Evolutionary conservation across 2,329 filamentous ascomycete species (phyloP), one percentile per base, ranked within the genome.

Genomic region (Claviceps citrina): DNA sequence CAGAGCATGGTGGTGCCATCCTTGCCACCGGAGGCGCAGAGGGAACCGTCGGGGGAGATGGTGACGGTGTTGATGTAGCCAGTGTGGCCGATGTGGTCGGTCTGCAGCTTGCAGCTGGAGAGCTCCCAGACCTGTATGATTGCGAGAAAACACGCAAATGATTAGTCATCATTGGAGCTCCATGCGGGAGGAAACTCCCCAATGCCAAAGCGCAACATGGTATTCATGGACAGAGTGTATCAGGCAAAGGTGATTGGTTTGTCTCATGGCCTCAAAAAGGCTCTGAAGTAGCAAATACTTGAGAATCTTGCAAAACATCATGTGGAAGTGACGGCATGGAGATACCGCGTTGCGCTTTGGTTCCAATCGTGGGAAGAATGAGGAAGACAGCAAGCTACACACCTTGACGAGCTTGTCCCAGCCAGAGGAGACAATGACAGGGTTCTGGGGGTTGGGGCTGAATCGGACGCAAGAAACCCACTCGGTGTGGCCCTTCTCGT

Each of bases 241-340:
- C 84, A 93, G 85, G 75, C 76, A 75, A 74, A 71, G 83, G 86
- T 89, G 82, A 82, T 57, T 77, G 75, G 70, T 72, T 93, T 78
- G 84, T 98, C 89, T 98, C 91, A 96, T 94, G 67, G 85, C 87
- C 76, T 65, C 13, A 6, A 19, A 62, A 64, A 62, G 77, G 85
- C 86, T 98, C 91, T 95, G 89, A 96, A 98, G 91, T 96, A 96
- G 91, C 91, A 96, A 96, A 96, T 96, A 96, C 87, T 85, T 86
- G 71, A 63, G 65, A 67, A 66, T 49, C 62, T 77, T 82, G 78
- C 76, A 82, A 77, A 81, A 75, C 89, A 96, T 96, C 89, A 86
- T 91, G 64, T 77, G 25, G 38, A 44, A 26, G 5, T 31, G 12
- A 32, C n/a, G 28, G 20, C 19, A 4, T n/a, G n/a, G n/a, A 8